phyloP scores from a whole-genome alignment of 1,139 yeast genomes.

The Nakaseomyces kungkrabaensis region DNA sequence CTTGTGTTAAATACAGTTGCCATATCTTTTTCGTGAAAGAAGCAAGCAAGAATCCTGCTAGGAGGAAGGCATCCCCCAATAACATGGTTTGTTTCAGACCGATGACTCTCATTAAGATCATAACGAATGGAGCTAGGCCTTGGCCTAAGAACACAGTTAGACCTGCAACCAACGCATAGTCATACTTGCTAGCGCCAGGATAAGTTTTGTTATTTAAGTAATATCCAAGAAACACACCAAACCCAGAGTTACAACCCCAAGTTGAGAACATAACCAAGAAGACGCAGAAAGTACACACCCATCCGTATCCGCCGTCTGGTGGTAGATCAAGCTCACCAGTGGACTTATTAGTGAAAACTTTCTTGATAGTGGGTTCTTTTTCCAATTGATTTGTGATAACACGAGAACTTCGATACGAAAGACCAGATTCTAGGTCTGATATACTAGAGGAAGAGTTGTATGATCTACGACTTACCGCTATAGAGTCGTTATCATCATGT shows the following conservation, averaged over 20 bases:
- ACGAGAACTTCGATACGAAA: background rate
- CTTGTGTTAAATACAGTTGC: conserved; percentile 64
- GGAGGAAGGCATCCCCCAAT: conserved; percentile 43
- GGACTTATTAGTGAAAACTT: conserved; percentile 28
- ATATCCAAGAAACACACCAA: conserved; percentile 56
- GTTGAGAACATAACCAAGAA: conserved; percentile 46
- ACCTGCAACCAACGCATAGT: conserved; percentile 65
- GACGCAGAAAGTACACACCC: conserved; percentile 54
- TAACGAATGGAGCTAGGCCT: conserved; percentile 44
- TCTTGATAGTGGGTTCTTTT: conserved; percentile 19
- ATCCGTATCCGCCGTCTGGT: conserved; percentile 63
- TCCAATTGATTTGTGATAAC: conserved; percentile 11
- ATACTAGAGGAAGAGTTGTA: background rate
- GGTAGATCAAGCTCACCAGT: conserved; percentile 35
- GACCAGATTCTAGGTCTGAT: background rate
- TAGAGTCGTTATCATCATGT: background rate
- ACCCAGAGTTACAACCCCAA: conserved; percentile 70
- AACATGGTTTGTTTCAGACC: conserved; percentile 35
- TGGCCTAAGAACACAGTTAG: conserved; percentile 51
- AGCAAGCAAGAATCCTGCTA: conserved; percentile 52
- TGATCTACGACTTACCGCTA: background rate
- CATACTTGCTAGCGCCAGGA: conserved; percentile 48
- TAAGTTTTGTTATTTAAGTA: conserved; percentile 42
- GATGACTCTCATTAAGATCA: conserved; percentile 31
- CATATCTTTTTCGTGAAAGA: conserved; percentile 51